phyloP scores from a whole-genome alignment of 768 basidiomycete species.

The Butyriboletus loyo region DNA sequence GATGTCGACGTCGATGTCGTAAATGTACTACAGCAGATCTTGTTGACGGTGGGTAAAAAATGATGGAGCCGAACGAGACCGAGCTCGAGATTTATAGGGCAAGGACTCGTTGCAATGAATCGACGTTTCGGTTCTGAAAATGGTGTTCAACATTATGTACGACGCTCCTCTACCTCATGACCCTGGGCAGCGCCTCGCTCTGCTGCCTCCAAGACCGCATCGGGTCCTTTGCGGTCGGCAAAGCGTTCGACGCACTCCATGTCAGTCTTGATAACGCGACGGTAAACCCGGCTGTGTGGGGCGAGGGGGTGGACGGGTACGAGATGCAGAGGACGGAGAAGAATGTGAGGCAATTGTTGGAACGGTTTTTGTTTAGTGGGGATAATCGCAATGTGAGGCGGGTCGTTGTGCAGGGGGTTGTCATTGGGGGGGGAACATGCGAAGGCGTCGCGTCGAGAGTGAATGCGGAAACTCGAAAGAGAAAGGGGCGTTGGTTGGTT shows the following conservation, averaged over 20 bases:
- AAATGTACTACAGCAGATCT: too few relatives aligned
- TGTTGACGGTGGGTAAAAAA: too few relatives aligned
- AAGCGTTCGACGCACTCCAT: constrained; percentile 85
- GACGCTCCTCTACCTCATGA: constrained; percentile 83
- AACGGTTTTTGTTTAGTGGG: constrained; percentile 81
- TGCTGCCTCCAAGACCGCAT: constrained; percentile 62
- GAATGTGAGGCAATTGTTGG: constrained; percentile 56
- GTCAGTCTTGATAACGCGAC: constrained; percentile 49
- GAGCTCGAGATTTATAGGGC: too few relatives aligned
- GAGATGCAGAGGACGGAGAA: constrained; percentile 19
- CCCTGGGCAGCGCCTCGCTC: constrained; percentile 82
- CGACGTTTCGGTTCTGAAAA: too few relatives aligned
- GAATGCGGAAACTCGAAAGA: too few relatives aligned
- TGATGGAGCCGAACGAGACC: too few relatives aligned
- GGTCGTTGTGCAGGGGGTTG: constrained; percentile 79
- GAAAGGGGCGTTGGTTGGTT: too few relatives aligned
- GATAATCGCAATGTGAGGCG: constrained; percentile 77
- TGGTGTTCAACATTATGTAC: too few relatives aligned
- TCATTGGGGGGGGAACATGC: constrained; percentile 61
- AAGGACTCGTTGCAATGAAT: too few relatives aligned
- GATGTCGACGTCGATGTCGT: too few relatives aligned
- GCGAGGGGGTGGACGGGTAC: constrained; percentile 21
- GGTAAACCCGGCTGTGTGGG: constrained; percentile 56
- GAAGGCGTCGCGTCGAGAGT: neutral
- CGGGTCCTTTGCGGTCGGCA: constrained; percentile 74